Evolutionary conservation across 2,329 filamentous ascomycete species (phyloP), one percentile per base, ranked within the genome.

Genomic region (Passalora sequoiae): DNA sequence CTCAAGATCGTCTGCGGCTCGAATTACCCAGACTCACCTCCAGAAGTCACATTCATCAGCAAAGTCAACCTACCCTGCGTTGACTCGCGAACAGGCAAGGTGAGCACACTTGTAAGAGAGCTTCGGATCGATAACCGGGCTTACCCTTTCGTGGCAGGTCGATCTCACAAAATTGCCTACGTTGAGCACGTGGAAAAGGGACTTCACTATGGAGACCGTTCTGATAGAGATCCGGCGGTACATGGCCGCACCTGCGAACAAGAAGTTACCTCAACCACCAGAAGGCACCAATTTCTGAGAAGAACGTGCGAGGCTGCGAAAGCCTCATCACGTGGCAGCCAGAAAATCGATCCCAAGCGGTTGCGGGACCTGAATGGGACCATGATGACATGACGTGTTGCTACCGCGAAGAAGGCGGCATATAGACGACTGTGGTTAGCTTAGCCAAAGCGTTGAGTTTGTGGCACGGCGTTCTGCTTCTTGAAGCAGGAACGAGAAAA

Each of bases 51-150:
- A 61, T 98, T 98, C 69, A 81, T 92, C 59, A 95, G 86, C 60
- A 86, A 88, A 68, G 84, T 98, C 71, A 96, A 97, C 71, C 78
- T 97, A n/a, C 92, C 92, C 19, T 94, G 91, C 61, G 92, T 98
- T 40, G 85, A 91, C 68, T 74, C 77, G 51, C 78, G 74, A 56
- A 85, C 85, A 52, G 92, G 92, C 61, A 79, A 80, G 70, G 83
- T 85, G 67, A 47, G 62, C 6, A 7, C 13, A 29, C 17, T 38
- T 19, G 3, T 13, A 28, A 12, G 28, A 32, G 3, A 29, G 20
- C 24, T 21, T 27, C n/a, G 20, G 24, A 10, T 17, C 32, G 41
- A 43, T 10, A 24, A 6, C 6, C 7, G n/a, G 25, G 17, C 13
- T 43, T n/a, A n/a, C n/a, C n/a, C n/a, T n/a, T n/a, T n/a, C n/a